Percentiles rank a stretch among this genome's conserved stretches.
Conservation (phyloP, 352 stramenopile species). For the Phytophthora hibernalis region DNA sequence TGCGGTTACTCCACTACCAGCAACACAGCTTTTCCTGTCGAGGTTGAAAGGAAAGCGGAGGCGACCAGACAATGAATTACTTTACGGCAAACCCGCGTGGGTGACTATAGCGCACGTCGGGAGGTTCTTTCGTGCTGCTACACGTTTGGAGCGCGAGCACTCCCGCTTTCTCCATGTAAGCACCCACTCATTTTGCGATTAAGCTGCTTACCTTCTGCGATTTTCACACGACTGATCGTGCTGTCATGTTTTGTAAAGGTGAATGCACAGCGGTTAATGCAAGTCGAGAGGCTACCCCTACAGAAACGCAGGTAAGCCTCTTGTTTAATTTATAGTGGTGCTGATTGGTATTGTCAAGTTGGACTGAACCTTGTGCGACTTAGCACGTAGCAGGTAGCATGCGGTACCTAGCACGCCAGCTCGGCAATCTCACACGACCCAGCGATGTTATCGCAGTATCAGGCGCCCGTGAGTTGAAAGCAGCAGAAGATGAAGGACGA, state of each 20-base stretch:
- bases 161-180: conserved; percentile 62
- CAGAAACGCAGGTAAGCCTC: conserved; percentile 44
- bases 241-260: conserved; percentile 28
- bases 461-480: conserved; percentile 19
- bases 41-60: conserved; percentile 66
- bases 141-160: conserved; percentile 62
- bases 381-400: conserved; percentile 55
- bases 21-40: conserved; percentile 62
- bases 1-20: conserved; percentile 47
- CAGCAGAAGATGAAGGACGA: conserved; percentile 30
- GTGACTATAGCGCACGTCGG: conserved; percentile 65
- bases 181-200: conserved; percentile 1
- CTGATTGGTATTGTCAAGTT: not conserved
- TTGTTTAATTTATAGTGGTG: not conserved
- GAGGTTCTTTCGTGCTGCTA: conserved; percentile 61
- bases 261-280: conserved; percentile 56
- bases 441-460: conserved; percentile 57
- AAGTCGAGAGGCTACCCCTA: conserved; percentile 27
- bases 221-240: conserved; percentile 4
- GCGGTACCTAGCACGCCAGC: conserved; percentile 52
- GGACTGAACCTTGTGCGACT: not conserved
- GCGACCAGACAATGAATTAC: conserved; percentile 50
- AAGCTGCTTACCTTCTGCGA: not conserved
- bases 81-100: conserved; percentile 58
- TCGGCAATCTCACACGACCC: conserved; percentile 41